A percentile compares a stretch with the other conserved stretches of the same genome.
Conservation (phyloP, 768 basidiomycete species). For the Jaapia argillacea region DNA sequence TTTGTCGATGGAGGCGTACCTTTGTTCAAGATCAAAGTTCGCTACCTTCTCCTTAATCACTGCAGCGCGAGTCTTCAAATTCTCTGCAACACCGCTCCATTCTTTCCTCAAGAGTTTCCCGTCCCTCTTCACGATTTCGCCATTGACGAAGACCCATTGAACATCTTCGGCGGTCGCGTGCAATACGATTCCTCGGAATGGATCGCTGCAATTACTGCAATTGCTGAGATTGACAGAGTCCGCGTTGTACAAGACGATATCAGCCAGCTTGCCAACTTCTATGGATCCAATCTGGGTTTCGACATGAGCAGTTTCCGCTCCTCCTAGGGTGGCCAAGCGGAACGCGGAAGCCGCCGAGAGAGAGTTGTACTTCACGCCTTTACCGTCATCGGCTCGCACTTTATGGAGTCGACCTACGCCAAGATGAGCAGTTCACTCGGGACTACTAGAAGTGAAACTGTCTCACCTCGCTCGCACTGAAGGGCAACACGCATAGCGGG, state of each 20-base stretch:
- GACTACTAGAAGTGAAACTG: neutral
- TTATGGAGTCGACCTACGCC: neutral
- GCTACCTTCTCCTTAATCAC: constrained; percentile 12
- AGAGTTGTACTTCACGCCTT: constrained; percentile 9
- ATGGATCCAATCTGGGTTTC: constrained; percentile 13
- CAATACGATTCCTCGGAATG: constrained; percentile 17
- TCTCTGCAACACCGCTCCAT: constrained; percentile 16
- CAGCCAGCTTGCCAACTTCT: constrained; percentile 21
- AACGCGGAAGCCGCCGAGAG: constrained; percentile 15
- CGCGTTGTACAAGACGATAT: constrained; percentile 19
- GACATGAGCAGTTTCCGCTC: constrained; percentile 18
- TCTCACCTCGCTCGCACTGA: constrained; percentile 17
- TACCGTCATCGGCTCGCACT: no score
- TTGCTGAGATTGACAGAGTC: constrained; percentile 16
- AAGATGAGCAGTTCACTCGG: neutral
- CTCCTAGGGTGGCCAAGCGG: constrained; percentile 19
- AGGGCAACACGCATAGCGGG: constrained; percentile 19
- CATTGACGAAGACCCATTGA: constrained; percentile 19
- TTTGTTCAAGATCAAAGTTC: constrained; percentile 10
- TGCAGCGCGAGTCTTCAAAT: constrained; percentile 12
- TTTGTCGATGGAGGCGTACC: no score
- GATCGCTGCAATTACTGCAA: constrained; percentile 11
- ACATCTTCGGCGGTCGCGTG: constrained; percentile 20
- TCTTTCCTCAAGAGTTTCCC: constrained; percentile 8
- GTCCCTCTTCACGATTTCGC: constrained; percentile 19